These are phyloP conservation scores for Nepenthes gracilis DNA, from an alignment of 148 eudicot species.

Conservation along the genomic window DNA sequence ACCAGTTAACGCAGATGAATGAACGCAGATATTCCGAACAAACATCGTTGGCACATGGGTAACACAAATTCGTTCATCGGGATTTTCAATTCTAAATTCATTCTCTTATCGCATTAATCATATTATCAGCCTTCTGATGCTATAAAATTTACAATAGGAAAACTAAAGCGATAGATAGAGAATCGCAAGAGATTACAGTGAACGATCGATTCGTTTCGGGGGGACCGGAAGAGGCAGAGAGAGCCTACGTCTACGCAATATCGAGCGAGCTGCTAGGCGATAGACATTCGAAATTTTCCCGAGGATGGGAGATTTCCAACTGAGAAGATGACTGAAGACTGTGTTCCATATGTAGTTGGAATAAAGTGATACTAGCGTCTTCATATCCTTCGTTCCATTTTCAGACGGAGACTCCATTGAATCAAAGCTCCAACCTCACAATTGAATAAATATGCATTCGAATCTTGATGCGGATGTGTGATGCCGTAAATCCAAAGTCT, in stretches of 20 bases:
- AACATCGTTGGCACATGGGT: too few species aligned
- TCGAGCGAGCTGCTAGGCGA: slow-evolving; percentile 25
- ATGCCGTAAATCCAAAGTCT: too few species aligned
- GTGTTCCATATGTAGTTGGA: slow-evolving; percentile 30
- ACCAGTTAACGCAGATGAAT: too few species aligned
- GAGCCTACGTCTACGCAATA: slow-evolving; percentile 41
- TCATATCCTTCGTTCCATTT: background rate
- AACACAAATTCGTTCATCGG: too few species aligned
- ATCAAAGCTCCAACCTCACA: too few species aligned
- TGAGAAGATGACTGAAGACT: slow-evolving; percentile 19
- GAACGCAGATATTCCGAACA: too few species aligned
- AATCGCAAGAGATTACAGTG: slow-evolving; percentile 27
- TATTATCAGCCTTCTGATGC: too few species aligned
- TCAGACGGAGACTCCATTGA: background rate
- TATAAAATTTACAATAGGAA: background rate
- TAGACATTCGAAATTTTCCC: slow-evolving; percentile 31
- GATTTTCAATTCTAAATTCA: too few species aligned
- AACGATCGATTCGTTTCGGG: slow-evolving; percentile 35
- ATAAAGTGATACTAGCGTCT: background rate
- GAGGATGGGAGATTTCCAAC: slow-evolving; percentile 18
- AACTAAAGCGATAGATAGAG: background rate
- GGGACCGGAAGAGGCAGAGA: slow-evolving; percentile 80
- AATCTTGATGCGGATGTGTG: too few species aligned
- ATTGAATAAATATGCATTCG: too few species aligned
- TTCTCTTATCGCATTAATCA: too few species aligned